phyloP scores from a whole-genome alignment of 345 rosid genomes.

The Clarkia xantiana region DNA sequence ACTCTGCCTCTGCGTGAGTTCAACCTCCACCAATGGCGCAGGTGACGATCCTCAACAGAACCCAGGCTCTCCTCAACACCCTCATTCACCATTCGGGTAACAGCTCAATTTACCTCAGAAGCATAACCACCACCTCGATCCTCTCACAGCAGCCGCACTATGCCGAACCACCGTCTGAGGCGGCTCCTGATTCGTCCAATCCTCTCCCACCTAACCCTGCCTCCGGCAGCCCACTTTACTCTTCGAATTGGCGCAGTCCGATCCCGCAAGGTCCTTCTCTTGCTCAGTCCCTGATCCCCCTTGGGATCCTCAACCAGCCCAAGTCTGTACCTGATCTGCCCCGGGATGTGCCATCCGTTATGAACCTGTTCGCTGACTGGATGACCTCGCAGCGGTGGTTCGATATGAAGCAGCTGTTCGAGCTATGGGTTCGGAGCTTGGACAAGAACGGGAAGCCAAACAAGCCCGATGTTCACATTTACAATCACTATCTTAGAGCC shows the following conservation, averaged over 20 bases:
- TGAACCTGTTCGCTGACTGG: constrained; percentile 61
- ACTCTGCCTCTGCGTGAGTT: neutral
- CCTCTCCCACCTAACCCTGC: constrained; percentile 88
- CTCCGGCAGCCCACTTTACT: constrained; percentile 73
- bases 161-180: constrained; percentile 20
- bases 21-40: constrained; percentile 35
- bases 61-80: constrained; percentile 20
- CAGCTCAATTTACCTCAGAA: constrained; percentile 14
- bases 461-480: constrained; percentile 58
- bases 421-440: constrained; percentile 66
- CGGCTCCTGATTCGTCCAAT: constrained; percentile 5
- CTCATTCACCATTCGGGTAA: constrained; percentile 9
- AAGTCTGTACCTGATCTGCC: constrained; percentile 26
- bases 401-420: constrained; percentile 65
- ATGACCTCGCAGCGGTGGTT: constrained; percentile 65
- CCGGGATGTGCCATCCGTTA: constrained; percentile 30
- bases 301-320: constrained; percentile 25
- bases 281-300: constrained; percentile 31
- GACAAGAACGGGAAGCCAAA: constrained; percentile 75
- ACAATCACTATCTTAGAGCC: constrained; percentile 74
- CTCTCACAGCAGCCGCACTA: constrained; percentile 63
- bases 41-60: constrained; percentile 29
- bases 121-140: constrained; percentile 44
- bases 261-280: constrained; percentile 15
- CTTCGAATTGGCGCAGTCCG: constrained; percentile 71